Evolutionary conservation across 495 filamentous ascomycete genomes (phyloP).

Genomic region (Aspergillus avenaceus): DNA sequence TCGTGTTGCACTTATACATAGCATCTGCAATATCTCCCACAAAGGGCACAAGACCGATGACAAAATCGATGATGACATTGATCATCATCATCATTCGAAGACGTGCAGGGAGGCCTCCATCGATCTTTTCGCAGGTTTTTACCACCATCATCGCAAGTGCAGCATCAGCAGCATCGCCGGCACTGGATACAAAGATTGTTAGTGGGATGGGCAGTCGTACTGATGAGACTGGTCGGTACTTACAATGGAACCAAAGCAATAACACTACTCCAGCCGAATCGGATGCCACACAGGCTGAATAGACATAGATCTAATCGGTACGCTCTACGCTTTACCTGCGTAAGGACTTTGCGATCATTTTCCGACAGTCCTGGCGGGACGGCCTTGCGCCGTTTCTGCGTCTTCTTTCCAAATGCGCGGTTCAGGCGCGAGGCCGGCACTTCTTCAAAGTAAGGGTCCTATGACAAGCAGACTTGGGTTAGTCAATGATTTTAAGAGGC

Average conservation of each 20-base stretch:
- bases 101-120: constrained; percentile 60
- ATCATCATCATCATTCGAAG: constrained; percentile 66
- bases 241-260: constrained; percentile 77
- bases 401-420: constrained; percentile 53
- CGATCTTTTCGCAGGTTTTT: constrained; percentile 58
- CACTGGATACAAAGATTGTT: constrained; percentile 30
- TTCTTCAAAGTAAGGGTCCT: constrained; percentile 73
- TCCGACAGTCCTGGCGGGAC: constrained; percentile 67
- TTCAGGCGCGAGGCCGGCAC: constrained; percentile 66
- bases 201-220: background rate
- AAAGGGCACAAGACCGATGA: constrained; percentile 79
- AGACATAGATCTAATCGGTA: constrained; percentile 77
- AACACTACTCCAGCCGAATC: constrained; percentile 78
- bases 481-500: background rate
- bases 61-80: constrained; percentile 74
- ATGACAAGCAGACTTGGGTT: background rate
- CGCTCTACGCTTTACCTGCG: constrained; percentile 72
- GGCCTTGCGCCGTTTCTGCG: constrained; percentile 65
- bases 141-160: constrained; percentile 61
- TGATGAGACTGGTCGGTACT: constrained; percentile 26
- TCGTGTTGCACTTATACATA: constrained; percentile 64
- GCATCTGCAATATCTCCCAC: constrained; percentile 80
- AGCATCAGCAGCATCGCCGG: constrained; percentile 72
- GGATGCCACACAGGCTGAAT: constrained; percentile 69
- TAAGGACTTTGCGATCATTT: constrained; percentile 76